Percentiles rank a stretch among this genome's conserved stretches.
Conservation (phyloP, 352 stramenopile genomes). For the Phytophthora sojae region DNA sequence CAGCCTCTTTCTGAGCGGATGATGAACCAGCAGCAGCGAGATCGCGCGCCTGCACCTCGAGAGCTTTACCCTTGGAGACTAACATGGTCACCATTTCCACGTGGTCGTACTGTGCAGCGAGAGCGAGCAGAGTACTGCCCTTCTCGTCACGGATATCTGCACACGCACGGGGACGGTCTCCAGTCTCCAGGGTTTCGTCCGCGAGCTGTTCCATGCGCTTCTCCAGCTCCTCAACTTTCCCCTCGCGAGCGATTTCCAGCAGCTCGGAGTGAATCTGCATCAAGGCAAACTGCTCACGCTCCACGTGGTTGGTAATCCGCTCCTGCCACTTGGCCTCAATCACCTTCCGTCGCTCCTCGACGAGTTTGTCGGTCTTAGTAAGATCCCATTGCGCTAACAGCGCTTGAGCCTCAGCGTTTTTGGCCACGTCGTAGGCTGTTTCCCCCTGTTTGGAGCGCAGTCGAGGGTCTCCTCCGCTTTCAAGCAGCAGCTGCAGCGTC, state of each 20-base stretch:
- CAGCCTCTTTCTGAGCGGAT: slow-evolving; percentile 31
- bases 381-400: slow-evolving; percentile 79
- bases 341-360: slow-evolving; percentile 65
- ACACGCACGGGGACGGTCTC: slow-evolving; percentile 67
- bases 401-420: slow-evolving; percentile 68
- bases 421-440: slow-evolving; percentile 88
- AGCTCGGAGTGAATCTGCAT: slow-evolving; percentile 87
- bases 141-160: slow-evolving; percentile 83
- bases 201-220: slow-evolving; percentile 73
- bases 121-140: slow-evolving; percentile 75
- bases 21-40: slow-evolving; percentile 31
- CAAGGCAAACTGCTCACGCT: slow-evolving; percentile 84
- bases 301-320: slow-evolving; percentile 85
- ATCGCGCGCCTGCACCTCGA: slow-evolving; percentile 35
- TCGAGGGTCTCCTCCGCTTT: slow-evolving; percentile 77
- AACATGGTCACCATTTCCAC: slow-evolving; percentile 64
- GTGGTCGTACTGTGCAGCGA: slow-evolving; percentile 81
- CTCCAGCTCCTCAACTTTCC: slow-evolving; percentile 61
- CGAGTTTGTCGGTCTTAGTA: slow-evolving; percentile 66
- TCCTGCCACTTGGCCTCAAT: slow-evolving; percentile 88
- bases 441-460: slow-evolving; percentile 80
- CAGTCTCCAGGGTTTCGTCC: slow-evolving; percentile 68
- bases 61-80: slow-evolving; percentile 67
- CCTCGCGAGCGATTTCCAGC: slow-evolving; percentile 52
- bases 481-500: slow-evolving; percentile 72